phyloP scores from a whole-genome alignment of 129 eudicot genomes.

The Heracleum sosnowskyi region DNA sequence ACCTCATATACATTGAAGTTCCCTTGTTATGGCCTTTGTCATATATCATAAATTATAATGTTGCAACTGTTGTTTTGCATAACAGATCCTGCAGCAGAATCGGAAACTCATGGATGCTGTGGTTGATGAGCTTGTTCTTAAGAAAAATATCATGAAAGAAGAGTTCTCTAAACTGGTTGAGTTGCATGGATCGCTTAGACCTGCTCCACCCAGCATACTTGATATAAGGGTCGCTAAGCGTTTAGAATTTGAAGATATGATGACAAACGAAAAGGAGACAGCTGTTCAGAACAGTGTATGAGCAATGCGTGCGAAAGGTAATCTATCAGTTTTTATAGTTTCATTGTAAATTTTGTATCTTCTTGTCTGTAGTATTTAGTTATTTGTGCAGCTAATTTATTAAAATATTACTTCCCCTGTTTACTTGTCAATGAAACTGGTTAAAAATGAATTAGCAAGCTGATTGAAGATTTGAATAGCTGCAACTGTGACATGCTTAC shows the following conservation, averaged over 20 bases:
- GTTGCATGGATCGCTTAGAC: constrained; percentile 61
- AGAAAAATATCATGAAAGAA: constrained; percentile 62
- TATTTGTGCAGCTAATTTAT: background rate
- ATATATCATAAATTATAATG: background rate
- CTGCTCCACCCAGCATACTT: constrained; percentile 52
- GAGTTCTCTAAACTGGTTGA: constrained; percentile 56
- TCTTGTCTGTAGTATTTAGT: background rate
- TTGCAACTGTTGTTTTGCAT: background rate
- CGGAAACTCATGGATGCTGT: constrained; percentile 64
- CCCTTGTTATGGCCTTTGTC: constrained; percentile 6
- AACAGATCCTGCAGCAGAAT: constrained; percentile 62
- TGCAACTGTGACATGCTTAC: background rate
- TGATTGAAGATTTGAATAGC: background rate
- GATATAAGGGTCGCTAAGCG: constrained; percentile 57
- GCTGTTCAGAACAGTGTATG: constrained; percentile 16
- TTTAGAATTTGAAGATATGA: constrained; percentile 41
- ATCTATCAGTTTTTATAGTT: constrained; percentile 5
- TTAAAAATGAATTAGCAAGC: background rate
- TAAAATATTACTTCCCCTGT: background rate
- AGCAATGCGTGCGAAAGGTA: background rate
- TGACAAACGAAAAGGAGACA: constrained; percentile 32
- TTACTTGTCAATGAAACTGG: background rate
- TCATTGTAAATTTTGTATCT: background rate
- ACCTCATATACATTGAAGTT: background rate
- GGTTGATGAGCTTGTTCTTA: constrained; percentile 58